Evolutionary conservation across 2,329 filamentous ascomycete genomes (phyloP).

Genomic region (Juglanconis oblonga): DNA sequence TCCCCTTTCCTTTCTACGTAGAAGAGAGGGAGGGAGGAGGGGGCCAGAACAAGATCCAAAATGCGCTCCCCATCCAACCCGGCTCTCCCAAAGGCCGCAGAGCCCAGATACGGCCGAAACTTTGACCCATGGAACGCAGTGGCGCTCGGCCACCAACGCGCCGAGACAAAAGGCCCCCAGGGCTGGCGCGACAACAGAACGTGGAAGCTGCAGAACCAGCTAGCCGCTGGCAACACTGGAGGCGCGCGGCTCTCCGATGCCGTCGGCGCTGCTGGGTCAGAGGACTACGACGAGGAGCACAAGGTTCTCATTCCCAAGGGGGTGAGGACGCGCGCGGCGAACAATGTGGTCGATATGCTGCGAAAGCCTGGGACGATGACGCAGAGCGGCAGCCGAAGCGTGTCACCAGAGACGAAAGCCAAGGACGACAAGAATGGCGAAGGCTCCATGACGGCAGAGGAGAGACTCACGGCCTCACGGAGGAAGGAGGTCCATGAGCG

Average conservation of each 20-base stretch:
- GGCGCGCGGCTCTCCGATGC: constrained; percentile 61
- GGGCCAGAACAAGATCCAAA: too few relatives aligned
- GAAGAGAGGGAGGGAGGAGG: too few relatives aligned
- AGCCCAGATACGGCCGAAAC: constrained; percentile 38
- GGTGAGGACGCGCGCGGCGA: constrained; percentile 34
- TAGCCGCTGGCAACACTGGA: constrained; percentile 54
- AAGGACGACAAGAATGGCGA: neutral
- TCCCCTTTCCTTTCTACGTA: too few relatives aligned
- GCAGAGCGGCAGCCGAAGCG: constrained; percentile 7
- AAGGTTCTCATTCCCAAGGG: constrained; percentile 43
- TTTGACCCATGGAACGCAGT: constrained; percentile 73
- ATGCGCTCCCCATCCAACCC: constrained; percentile 15
- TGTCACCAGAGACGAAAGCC: neutral
- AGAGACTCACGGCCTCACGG: constrained; percentile 17
- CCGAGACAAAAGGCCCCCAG: constrained; percentile 64
- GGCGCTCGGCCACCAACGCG: constrained; percentile 74
- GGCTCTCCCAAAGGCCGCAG: constrained; percentile 32
- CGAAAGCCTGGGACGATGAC: constrained; percentile 42
- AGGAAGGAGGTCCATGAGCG: constrained; percentile 27
- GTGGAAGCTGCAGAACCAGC: constrained; percentile 69
- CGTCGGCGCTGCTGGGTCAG: constrained; percentile 62
- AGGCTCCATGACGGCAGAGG: constrained; percentile 21
- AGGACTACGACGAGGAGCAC: constrained; percentile 47
- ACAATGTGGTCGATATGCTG: constrained; percentile 55
- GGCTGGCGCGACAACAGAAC: constrained; percentile 70